phyloP scores from a whole-genome alignment of 345 rosid genomes.

The Brassica juncea region DNA sequence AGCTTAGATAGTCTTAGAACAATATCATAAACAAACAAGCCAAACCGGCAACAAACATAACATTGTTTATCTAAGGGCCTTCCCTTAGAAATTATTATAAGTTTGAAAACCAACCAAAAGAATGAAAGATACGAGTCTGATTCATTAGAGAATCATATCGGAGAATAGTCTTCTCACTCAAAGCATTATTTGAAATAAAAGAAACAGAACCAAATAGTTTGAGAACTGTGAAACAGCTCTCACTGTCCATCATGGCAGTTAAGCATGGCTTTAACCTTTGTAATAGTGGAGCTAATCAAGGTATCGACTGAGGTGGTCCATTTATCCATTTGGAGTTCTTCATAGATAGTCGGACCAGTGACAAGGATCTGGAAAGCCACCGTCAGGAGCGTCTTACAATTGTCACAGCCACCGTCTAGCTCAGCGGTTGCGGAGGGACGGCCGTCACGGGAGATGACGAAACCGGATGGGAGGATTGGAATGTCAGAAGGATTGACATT shows the following conservation, averaged over 20 bases:
- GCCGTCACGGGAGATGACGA: conserved; percentile 59
- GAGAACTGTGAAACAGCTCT: not conserved
- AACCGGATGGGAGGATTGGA: conserved; percentile 78
- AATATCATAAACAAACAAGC: conserved; percentile 2
- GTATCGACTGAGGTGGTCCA: conserved; percentile 56
- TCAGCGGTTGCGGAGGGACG: conserved; percentile 14
- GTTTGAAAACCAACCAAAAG: not conserved
- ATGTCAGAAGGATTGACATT: conserved; percentile 40
- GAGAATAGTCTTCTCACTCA: conserved; percentile 22
- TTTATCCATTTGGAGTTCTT: conserved; percentile 38
- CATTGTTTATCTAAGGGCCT: conserved; percentile 26
- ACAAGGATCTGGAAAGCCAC: conserved; percentile 70
- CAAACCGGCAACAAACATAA: conserved; percentile 24
- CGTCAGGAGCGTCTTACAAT: conserved; percentile 48
- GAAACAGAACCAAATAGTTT: not conserved
- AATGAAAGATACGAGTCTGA: not conserved
- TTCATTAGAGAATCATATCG: conserved; percentile 18
- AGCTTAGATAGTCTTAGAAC: not conserved
- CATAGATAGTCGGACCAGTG: conserved; percentile 27
- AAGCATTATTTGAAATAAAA: not conserved
- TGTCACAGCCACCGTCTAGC: conserved; percentile 3
- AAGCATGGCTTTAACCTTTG: conserved; percentile 55
- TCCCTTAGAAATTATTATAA: conserved; percentile 9
- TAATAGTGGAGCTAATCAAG: conserved; percentile 61
- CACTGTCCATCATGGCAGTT: conserved; percentile 40